phyloP scores from a whole-genome alignment of 441 rosid genomes.

The Pelargonium myrrhifolium region DNA sequence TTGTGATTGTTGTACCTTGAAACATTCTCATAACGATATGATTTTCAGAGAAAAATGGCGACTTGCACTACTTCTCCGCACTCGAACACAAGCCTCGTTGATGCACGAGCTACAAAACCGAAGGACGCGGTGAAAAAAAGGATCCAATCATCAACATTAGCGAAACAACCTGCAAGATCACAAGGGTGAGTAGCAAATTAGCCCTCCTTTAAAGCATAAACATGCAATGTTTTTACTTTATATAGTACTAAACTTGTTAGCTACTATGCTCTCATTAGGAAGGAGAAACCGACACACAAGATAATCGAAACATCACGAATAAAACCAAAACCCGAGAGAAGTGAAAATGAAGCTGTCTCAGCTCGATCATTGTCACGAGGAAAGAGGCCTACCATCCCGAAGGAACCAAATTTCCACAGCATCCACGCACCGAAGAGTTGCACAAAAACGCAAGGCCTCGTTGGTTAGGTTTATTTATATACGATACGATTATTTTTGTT shows the following conservation, averaged over 20 bases:
- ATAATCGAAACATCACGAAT: constrained; percentile 27
- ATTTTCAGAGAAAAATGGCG: constrained; percentile 21
- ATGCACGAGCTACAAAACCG: constrained; percentile 12
- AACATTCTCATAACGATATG: constrained; percentile 1
- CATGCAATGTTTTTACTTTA: background rate
- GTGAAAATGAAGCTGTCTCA: constrained; percentile 18
- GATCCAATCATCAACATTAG: constrained; percentile 22
- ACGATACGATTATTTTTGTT: no score
- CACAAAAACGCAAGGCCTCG: background rate
- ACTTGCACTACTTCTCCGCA: constrained; percentile 23
- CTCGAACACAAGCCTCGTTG: constrained; percentile 22
- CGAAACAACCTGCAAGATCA: constrained; percentile 22
- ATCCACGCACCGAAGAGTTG: constrained; percentile 35
- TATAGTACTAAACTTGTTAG: constrained; percentile 2
- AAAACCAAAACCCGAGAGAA: constrained; percentile 18
- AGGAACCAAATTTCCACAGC: constrained; percentile 41
- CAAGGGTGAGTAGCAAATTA: constrained; percentile 27
- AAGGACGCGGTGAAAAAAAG: constrained; percentile 18
- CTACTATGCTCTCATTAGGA: constrained; percentile 21
- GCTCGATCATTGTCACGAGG: constrained; percentile 22
- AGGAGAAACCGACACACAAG: constrained; percentile 7
- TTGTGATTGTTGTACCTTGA: constrained; percentile 9
- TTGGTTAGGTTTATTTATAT: no score
- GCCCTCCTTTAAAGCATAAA: background rate
- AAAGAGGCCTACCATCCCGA: constrained; percentile 38